Percentiles rank a stretch among this genome's conserved stretches.
Conservation (phyloP, 192 early-diverging fungal genomes). For the Paraglomus occultum region DNA sequence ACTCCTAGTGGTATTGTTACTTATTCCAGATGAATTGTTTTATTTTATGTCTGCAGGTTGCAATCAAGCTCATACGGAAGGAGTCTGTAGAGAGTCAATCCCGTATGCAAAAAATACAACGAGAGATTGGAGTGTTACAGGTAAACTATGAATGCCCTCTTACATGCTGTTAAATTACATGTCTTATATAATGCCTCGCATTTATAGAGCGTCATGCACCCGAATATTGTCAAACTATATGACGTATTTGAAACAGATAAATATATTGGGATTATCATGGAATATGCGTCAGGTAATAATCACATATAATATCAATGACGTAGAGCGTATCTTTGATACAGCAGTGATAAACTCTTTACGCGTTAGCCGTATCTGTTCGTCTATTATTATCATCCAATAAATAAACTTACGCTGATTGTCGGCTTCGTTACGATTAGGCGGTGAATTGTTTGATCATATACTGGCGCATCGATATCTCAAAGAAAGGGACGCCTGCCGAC, state of each 20-base stretch:
- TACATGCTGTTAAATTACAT: constrained; percentile 4
- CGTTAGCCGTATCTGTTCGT: not conserved
- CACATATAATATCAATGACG: constrained; percentile 1
- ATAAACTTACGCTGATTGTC: not conserved
- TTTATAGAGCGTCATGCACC: constrained; percentile 77
- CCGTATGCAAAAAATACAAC: constrained; percentile 85
- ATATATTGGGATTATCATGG: constrained; percentile 97
- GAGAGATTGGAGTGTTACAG: constrained; percentile 92
- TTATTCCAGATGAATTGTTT: too few species aligned
- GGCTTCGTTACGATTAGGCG: constrained; percentile 54
- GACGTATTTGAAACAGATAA: constrained; percentile 96
- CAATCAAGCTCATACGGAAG: constrained; percentile 95
- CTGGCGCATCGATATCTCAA: constrained; percentile 90
- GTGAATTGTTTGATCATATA: constrained; percentile 98
- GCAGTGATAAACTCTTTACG: too few species aligned
- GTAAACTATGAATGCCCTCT: constrained; percentile 46
- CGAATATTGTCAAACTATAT: constrained; percentile 86
- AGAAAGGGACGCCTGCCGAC: constrained; percentile 84
- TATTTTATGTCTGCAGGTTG: constrained; percentile 59
- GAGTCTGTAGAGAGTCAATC: constrained; percentile 81
- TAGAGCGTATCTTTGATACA: not conserved
- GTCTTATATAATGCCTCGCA: constrained; percentile 17
- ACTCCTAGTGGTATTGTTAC: too few species aligned
- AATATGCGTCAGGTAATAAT: constrained; percentile 81
- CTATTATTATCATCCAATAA: constrained; percentile 19